Evolutionary conservation across 2,329 filamentous ascomycete species (phyloP).

Genomic region (Bisporella sp.): DNA sequence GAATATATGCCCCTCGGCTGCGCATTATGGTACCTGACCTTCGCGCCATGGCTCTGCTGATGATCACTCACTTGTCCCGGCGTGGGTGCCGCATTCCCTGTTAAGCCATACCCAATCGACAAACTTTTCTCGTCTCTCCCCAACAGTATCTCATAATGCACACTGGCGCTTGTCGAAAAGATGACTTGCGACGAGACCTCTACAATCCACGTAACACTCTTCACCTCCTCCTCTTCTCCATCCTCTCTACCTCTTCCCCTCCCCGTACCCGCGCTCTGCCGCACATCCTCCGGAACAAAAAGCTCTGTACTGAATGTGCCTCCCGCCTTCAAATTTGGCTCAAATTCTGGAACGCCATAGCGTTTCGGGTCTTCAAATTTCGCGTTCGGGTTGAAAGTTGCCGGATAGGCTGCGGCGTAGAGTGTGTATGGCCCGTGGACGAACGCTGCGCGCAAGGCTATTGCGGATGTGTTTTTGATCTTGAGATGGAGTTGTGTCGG

Average conservation of each 20-base stretch:
- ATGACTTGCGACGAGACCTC: slow-evolving; percentile 90
- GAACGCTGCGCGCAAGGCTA: slow-evolving; percentile 88
- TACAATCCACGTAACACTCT: slow-evolving; percentile 76
- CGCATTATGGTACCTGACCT: slow-evolving; percentile 51
- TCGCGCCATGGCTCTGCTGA: slow-evolving; percentile 53
- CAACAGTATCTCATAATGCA: slow-evolving; percentile 81
- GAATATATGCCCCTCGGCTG: slow-evolving; percentile 77
- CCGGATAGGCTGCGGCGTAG: slow-evolving; percentile 78
- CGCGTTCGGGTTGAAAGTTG: slow-evolving; percentile 74
- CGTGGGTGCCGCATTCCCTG: slow-evolving; percentile 32
- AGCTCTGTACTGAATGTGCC: slow-evolving; percentile 79
- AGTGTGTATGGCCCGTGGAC: slow-evolving; percentile 93
- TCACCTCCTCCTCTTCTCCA: slow-evolving; percentile 43
- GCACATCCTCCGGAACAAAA: slow-evolving; percentile 70
- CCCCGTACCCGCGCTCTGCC: slow-evolving; percentile 51
- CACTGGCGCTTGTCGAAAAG: slow-evolving; percentile 82
- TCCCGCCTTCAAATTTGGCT: slow-evolving; percentile 93
- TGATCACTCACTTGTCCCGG: slow-evolving; percentile 73
- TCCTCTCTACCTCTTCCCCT: slow-evolving; percentile 26
- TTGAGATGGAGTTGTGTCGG: slow-evolving; percentile 76
- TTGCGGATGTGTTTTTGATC: slow-evolving; percentile 85
- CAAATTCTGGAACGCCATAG: slow-evolving; percentile 81
- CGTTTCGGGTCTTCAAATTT: slow-evolving; percentile 63
- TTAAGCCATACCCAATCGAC: slow-evolving; percentile 45
- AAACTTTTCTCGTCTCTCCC: slow-evolving; percentile 81